These are phyloP conservation scores for Raffaelea albimanens DNA, from an alignment of 2,329 filamentous ascomycete species.

Conservation along the genomic window DNA sequence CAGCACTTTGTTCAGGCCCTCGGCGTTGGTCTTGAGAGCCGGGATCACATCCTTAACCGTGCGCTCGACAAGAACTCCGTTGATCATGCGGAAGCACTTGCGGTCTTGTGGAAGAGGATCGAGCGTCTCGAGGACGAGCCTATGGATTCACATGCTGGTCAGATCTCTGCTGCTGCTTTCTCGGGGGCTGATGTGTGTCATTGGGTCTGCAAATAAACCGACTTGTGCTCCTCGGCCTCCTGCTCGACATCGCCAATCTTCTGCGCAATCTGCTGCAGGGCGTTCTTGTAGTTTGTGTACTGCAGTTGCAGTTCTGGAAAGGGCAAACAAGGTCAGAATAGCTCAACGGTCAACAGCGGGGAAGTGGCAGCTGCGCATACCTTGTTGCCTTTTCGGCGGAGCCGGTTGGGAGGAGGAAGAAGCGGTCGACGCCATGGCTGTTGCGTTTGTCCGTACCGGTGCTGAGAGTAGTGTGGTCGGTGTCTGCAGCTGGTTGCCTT, in stretches of 20 bases:
- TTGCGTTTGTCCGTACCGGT: neutral
- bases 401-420: constrained; percentile 6
- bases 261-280: constrained; percentile 81
- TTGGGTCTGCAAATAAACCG: constrained; percentile 24
- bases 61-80: constrained; percentile 88
- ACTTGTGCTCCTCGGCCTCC: constrained; percentile 98
- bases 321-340: constrained; percentile 2
- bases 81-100: constrained; percentile 98
- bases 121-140: constrained; percentile 88
- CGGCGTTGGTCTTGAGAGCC: constrained; percentile 83
- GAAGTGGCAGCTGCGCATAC: constrained; percentile 27
- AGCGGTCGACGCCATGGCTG: constrained; percentile 4
- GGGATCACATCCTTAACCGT: constrained; percentile 90
- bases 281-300: constrained; percentile 69
- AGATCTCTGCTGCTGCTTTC: neutral
- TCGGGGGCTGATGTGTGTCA: neutral
- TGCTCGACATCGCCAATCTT: constrained; percentile 98
- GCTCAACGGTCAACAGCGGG: neutral
- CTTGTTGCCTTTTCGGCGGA: constrained; percentile 65
- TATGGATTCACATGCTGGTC: too few relatives aligned
- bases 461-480: too few relatives aligned
- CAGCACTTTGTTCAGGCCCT: constrained; percentile 86
- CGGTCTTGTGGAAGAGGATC: constrained; percentile 72
- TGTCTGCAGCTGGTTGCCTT: too few relatives aligned
- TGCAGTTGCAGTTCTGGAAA: constrained; percentile 65